Conservation (phyloP, 1,284 basidiomycete genomes). For the Testicularia cyperi region DNA sequence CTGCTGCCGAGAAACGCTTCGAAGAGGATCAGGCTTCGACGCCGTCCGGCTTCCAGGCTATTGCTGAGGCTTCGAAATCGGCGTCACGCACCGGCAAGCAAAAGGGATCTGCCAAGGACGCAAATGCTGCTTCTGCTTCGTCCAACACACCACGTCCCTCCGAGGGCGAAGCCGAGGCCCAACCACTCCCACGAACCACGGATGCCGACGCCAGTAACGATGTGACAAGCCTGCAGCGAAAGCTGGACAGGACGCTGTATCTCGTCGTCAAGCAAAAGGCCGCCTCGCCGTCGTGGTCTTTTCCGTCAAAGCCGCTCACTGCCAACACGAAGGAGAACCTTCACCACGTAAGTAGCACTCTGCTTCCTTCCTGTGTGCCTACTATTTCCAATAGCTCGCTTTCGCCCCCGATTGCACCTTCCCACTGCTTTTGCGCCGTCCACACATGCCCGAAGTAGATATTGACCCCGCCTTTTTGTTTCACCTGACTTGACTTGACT, state of each 20-base stretch:
- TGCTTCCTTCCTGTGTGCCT: too few relatives aligned
- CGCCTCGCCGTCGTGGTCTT: conserved; percentile 19
- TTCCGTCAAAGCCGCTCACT: conserved; percentile 36
- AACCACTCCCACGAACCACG: conserved; percentile 60
- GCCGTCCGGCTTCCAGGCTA: conserved; percentile 27
- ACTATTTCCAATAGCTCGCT: too few relatives aligned
- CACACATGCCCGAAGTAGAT: too few relatives aligned
- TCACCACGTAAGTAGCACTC: conserved; percentile 25
- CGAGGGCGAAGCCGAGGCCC: conserved; percentile 62
- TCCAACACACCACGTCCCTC: neutral
- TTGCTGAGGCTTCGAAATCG: conserved; percentile 6
- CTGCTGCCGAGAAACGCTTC: conserved; percentile 80
- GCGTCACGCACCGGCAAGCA: conserved; percentile 7
- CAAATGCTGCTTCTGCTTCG: neutral
- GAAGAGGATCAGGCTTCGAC: conserved; percentile 61
- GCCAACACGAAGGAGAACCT: conserved; percentile 24
- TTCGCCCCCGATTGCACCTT: too few relatives aligned
- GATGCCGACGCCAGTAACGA: conserved; percentile 69
- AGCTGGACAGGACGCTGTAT: conserved; percentile 81
- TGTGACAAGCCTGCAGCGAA: conserved; percentile 75
- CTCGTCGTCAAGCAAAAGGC: conserved; percentile 68
- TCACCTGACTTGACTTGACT: neutral
- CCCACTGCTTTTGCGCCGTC: too few relatives aligned
- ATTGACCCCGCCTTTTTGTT: too few relatives aligned
- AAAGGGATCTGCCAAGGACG: conserved; percentile 7